Evolutionary conservation across 768 basidiomycete species (phyloP), one percentile per base, ranked within the genome.

Genomic region (Boletus coccyginus): DNA sequence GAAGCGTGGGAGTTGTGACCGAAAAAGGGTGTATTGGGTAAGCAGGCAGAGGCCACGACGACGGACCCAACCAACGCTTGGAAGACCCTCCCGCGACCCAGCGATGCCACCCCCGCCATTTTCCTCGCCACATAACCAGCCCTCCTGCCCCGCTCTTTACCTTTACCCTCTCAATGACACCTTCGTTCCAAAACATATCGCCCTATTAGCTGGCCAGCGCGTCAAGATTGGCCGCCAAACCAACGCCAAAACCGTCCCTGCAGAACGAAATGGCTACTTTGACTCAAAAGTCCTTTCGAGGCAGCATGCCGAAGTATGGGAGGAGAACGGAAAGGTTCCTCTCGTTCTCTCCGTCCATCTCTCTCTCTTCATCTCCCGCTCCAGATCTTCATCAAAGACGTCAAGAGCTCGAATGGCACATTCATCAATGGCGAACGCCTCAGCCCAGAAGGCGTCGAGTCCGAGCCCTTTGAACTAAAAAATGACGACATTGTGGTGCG

Each of bases 281-380:
- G 96, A 98, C 76, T 90, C 88, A 24, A 98, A 98, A 70, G 88
- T 98, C 9, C 79, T 99, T 58, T 92, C 90, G 63, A 79, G 96
- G 62, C 90, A 92, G 76, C 96, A 98, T 68, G 96, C 96, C 14
- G 96, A 98, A 75, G 91, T 99, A n/a, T 99, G 89, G 96, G 94
- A 92, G 75, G 92, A 96, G 58, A 78, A 73, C 42, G 85, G 83
- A 45, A 96, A 96, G 84, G 94, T 93, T 47, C 48, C 78, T 68
- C 12, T 7, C 5, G 45, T 52, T 46, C 17, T 3, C 51, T 21
- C 27, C 31, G 42, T 38, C 38, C 35, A 42, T 21, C 21, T 46
- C 44, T 48, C 45, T 41, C 48, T 62, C 50, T 57, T 43, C 61
- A 60, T 33, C 58, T 58, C 44, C 8, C 45, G 39, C 43, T 54